These are phyloP conservation scores for Debaryomycetaceae sp. DNA, from an alignment of 1,139 yeast species.

Conservation along the genomic window DNA sequence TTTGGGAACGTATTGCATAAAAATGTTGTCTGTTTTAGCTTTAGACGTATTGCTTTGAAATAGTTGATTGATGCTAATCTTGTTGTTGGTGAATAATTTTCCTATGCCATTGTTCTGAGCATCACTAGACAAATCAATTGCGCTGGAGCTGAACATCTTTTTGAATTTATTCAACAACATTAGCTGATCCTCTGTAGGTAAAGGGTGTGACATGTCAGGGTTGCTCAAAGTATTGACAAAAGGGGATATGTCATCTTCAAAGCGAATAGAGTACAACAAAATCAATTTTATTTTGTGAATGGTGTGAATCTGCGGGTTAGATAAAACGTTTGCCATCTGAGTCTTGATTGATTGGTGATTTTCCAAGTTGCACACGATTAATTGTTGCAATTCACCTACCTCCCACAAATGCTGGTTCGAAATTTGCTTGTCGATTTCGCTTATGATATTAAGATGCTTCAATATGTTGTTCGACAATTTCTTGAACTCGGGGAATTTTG, in stretches of 20 bases:
- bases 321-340: conserved; percentile 24
- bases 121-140: conserved; percentile 6
- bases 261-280: conserved; percentile 69
- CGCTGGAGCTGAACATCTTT: conserved; percentile 16
- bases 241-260: conserved; percentile 27
- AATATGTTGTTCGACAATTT: conserved; percentile 86
- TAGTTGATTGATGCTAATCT: conserved; percentile 22
- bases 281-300: conserved; percentile 48
- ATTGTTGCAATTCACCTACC: conserved; percentile 86
- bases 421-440: conserved; percentile 76
- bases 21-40: conserved; percentile 44
- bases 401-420: conserved; percentile 67
- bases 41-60: conserved; percentile 20
- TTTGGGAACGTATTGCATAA: conserved; percentile 73
- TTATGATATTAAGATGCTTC: conserved; percentile 85
- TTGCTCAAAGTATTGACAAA: conserved; percentile 28
- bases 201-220: conserved; percentile 23
- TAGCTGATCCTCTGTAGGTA: conserved; percentile 32
- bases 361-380: conserved; percentile 62
- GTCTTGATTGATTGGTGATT: conserved; percentile 26
- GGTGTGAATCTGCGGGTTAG: conserved; percentile 23
- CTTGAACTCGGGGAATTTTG: conserved; percentile 90
- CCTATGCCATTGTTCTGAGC: conserved; percentile 20
- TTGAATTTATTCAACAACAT: conserved; percentile 31
- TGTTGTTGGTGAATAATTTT: conserved; percentile 23